phyloP scores from a whole-genome alignment of 1,139 yeast genomes.

The Diutina siamensis region DNA sequence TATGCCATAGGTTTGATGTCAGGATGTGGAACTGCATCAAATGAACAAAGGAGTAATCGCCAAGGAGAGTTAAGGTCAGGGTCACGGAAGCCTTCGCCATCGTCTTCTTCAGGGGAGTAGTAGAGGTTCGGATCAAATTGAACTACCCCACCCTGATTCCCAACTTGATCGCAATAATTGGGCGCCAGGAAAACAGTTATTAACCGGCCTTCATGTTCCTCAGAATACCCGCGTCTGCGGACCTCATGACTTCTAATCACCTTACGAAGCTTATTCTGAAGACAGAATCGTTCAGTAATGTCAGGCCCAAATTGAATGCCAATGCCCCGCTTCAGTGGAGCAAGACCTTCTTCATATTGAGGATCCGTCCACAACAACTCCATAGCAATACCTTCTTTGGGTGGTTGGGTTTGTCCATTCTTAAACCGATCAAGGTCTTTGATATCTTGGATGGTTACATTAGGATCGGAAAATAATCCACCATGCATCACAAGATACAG shows the following conservation, averaged over 20 bases:
- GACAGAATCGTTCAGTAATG: conserved; percentile 70
- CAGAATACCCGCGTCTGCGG: conserved; percentile 79
- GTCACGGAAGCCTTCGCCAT: conserved; percentile 44
- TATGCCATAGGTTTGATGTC: conserved; percentile 93
- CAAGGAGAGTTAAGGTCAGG: conserved; percentile 34
- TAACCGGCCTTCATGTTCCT: conserved; percentile 76
- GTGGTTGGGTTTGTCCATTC: conserved; percentile 64
- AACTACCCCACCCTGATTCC: conserved; percentile 82
- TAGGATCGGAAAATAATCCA: conserved; percentile 77
- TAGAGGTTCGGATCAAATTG: conserved; percentile 35
- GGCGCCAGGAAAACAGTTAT: conserved; percentile 96
- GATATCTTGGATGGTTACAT: conserved; percentile 61
- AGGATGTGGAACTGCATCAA: conserved; percentile 83
- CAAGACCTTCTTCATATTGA: conserved; percentile 62
- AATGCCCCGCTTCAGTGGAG: conserved; percentile 87
- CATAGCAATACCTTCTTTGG: conserved; percentile 88
- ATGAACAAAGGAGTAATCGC: conserved; percentile 42
- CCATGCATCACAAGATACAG: conserved; percentile 90
- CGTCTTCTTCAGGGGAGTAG: conserved; percentile 22
- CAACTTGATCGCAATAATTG: conserved; percentile 87
- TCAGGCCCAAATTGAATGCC: conserved; percentile 98
- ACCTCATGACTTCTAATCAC: conserved; percentile 93
- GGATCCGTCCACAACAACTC: conserved; percentile 98
- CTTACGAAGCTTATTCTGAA: conserved; percentile 58
- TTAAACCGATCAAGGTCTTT: conserved; percentile 54